phyloP scores from a whole-genome alignment of 2,329 filamentous ascomycete species.

The Fusarium robinianum region DNA sequence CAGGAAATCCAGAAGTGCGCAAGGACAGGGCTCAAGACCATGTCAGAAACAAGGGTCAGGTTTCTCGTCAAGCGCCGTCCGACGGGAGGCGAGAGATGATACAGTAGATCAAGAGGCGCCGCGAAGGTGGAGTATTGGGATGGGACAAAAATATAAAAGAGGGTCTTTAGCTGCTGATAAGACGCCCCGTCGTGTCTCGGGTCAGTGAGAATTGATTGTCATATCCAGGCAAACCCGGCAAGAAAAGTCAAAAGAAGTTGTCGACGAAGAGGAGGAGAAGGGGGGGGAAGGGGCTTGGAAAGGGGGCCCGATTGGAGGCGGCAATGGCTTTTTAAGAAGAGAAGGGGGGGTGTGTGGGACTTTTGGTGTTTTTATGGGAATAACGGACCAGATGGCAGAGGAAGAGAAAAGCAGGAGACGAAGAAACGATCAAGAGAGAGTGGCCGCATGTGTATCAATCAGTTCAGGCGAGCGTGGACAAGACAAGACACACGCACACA shows the following conservation, averaged over 20 bases:
- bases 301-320: slow-evolving; percentile 24
- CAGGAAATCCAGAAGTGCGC: slow-evolving; percentile 26
- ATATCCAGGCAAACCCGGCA: slow-evolving; percentile 19
- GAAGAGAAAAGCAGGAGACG: slow-evolving; percentile 4
- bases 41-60: slow-evolving; percentile 25
- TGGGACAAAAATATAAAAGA: slow-evolving; percentile 35
- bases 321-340: slow-evolving; percentile 20
- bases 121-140: slow-evolving; percentile 31
- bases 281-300: slow-evolving; percentile 10
- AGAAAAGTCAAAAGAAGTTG: slow-evolving; percentile 12
- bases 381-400: not conserved
- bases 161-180: slow-evolving; percentile 37
- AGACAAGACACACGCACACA: not conserved
- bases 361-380: slow-evolving; percentile 8
- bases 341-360: slow-evolving; percentile 18
- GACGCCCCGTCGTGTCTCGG: slow-evolving; percentile 29
- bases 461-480: slow-evolving; percentile 15
- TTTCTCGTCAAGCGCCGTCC: slow-evolving; percentile 18
- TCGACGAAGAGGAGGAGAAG: slow-evolving; percentile 7
- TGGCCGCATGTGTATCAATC: slow-evolving; percentile 26
- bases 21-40: slow-evolving; percentile 21
- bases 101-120: slow-evolving; percentile 34
- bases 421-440: slow-evolving; percentile 9
- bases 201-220: slow-evolving; percentile 14
- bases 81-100: slow-evolving; percentile 30